Evolutionary conservation across 2,329 filamentous ascomycete species (phyloP), one percentile per base, ranked within the genome.

Genomic region (Trichophyton mentagrophytes): DNA sequence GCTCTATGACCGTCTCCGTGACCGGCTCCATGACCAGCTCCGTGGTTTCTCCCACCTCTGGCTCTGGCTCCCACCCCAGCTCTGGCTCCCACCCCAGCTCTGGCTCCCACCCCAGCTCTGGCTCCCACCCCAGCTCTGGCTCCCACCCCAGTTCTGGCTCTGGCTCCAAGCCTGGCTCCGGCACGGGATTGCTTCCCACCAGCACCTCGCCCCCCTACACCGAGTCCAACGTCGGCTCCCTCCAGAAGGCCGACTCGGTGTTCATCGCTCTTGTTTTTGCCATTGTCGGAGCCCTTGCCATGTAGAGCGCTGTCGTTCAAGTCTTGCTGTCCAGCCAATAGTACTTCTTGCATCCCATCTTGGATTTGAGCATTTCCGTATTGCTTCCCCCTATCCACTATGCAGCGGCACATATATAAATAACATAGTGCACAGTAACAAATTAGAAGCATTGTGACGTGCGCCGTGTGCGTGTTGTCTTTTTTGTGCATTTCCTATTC

Each of bases 261-360:
- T 70, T 70, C 55, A 70, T 71, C 6, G 70, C 75, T 58, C 72
- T 70, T 56, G 71, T 74, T 49, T 73, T 72, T 46, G 69, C 74
- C n/a, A 73, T 76, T 61, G 66, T 74, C 38, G 75, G 74, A 46
- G 70, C 74, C 49, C 72, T 72, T 51, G 68, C 72, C 36, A 65
- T 76, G 65, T 76, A 68, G 70, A 49, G 33, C 33, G 33, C 33
- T 53, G 17, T 20, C 15, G 5, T 33, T 47, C 15, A 25, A 25
- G 7, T 47, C 49, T 25, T 30, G 27, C 13, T 30, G 9, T 25
- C 22, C 9, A 8, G 27, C 27, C 49, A 11, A 5, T 53, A 11
- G 1, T 53, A n/a, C 9, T 25, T 51, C 46, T 51, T 51, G 46
- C 46, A 25, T 47, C 44, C 4, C n/a, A 11, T 47, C 22, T 11